Percentiles rank a stretch among this genome's conserved stretches.
These are phyloP conservation scores for Nymphaea thermarum DNA, from an alignment of 164 flowering plant genomes.

Conservation along the genomic window DNA sequence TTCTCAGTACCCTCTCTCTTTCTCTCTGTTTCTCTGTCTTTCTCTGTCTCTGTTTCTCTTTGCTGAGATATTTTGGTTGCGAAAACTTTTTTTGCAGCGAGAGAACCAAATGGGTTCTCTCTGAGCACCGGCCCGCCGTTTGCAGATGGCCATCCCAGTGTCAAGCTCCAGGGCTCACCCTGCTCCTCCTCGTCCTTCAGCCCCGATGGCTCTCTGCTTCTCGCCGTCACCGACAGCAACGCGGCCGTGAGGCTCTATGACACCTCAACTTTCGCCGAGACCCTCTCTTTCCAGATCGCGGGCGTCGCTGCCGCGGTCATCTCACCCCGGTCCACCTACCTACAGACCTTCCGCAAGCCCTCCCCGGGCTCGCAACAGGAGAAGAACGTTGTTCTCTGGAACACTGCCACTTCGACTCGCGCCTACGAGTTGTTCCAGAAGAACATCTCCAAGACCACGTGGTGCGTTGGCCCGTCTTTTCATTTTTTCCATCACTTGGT, in stretches of 20 bases:
- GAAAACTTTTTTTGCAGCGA: constrained; percentile 19
- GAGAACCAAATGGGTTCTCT: constrained; percentile 71
- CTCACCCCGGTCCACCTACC: constrained; percentile 78
- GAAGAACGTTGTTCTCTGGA: constrained; percentile 74
- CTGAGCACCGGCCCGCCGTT: constrained; percentile 91
- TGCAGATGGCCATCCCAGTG: constrained; percentile 38
- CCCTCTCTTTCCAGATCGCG: constrained; percentile 50
- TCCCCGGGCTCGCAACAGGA: constrained; percentile 44
- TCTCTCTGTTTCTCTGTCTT: neutral
- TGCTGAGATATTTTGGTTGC: neutral
- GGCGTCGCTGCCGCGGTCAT: constrained; percentile 51
- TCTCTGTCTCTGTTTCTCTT: neutral
- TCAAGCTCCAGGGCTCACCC: constrained; percentile 46
- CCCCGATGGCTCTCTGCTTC: constrained; percentile 65
- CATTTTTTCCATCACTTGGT: neutral
- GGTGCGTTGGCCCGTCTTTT: constrained; percentile 28
- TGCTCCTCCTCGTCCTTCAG: constrained; percentile 56
- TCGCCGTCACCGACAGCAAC: constrained; percentile 54
- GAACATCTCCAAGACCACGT: constrained; percentile 69
- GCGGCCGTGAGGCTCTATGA: constrained; percentile 47
- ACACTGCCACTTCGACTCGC: constrained; percentile 38
- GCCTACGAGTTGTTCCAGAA: constrained; percentile 70
- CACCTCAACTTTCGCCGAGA: constrained; percentile 31
- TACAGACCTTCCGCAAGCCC: constrained; percentile 80
- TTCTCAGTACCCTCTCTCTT: constrained; percentile 29